These are phyloP conservation scores for Xylaria sp. DNA, from an alignment of 2,329 filamentous ascomycete species.

Conservation along the genomic window DNA sequence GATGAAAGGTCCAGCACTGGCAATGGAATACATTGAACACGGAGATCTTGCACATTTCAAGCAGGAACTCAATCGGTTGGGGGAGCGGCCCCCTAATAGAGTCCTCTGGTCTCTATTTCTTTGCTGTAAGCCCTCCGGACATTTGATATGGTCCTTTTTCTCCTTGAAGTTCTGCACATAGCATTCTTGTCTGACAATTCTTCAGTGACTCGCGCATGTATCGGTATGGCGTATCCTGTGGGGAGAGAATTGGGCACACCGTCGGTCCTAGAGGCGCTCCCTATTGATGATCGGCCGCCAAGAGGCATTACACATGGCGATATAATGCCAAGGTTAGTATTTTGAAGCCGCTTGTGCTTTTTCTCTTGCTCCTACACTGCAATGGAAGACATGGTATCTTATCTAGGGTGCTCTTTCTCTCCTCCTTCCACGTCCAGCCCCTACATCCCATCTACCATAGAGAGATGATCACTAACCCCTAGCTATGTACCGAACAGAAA, in stretches of 20 bases:
- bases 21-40: conserved; percentile 19
- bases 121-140: conserved; percentile 5
- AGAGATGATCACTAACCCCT: background rate
- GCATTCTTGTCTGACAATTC: background rate
- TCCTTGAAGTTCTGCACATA: background rate
- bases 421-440: background rate
- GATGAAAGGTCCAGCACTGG: conserved; percentile 1
- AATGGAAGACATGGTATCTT: background rate
- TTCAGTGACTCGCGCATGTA: conserved; percentile 13
- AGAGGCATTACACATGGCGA: background rate
- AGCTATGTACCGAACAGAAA: conserved; percentile 1
- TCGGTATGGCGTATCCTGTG: conserved; percentile 19
- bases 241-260: background rate
- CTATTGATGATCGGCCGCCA: background rate
- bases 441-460: background rate
- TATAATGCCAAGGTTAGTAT: background rate
- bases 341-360: background rate
- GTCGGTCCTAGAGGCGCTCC: conserved; percentile 4
- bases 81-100: background rate
- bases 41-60: background rate
- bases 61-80: background rate
- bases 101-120: conserved; percentile 17
- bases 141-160: background rate
- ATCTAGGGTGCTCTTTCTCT: too few relatives aligned
- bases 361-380: too few relatives aligned